Base-by-base conservation (phyloP, 306 rosid species). In the Ziziphus jujuba region DNA sequence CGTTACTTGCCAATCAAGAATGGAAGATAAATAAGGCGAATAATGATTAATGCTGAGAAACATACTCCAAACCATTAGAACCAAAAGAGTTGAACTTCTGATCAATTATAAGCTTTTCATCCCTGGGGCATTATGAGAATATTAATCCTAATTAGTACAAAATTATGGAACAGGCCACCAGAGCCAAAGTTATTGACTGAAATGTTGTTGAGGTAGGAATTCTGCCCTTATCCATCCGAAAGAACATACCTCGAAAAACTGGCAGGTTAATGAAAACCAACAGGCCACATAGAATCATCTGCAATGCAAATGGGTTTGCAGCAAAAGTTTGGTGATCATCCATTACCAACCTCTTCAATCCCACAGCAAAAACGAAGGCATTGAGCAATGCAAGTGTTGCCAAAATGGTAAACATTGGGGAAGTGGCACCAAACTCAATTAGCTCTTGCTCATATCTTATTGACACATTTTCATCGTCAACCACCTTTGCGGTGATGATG, bases 401-500 rank as follows among this genome's bases (percentile, higher is more conserved):
- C 34, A 91, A 51, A 12, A 78, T 44, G 10, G 86, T 87, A 68
- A 87, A 64, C 85, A 87, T 80, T 2, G 91, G 85, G 11, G 96
- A 81, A 45, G 87, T 79, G 38, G 69, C 21, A 75, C 95, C 96
- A 54, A 91, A 89, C 67, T 91, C 97, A 80, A 89, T 91, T 1
- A 85, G 56, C 63, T 91, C 96, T 47, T 81, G 82, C 80, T 84
- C 81, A 10, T 75, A 75, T 22, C 96, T 72, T 55, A 73, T 38
- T 3, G 78, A 78, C 59, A 63, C 90, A 3, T 87, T 88, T 25
- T 89, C 77, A 23, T 58, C 61, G 51, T 80, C 89, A 3, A 70
- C 69, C 36, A 84, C 82, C 69, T 91, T 91, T 6, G 78, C 38
- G n/a, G 96, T 83, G 65, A 91, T 71, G 60, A 34, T 31, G 25